Evolutionary conservation across 768 basidiomycete genomes (phyloP), one percentile per base, ranked within the genome.

Genomic region (Mycena indigotica): DNA sequence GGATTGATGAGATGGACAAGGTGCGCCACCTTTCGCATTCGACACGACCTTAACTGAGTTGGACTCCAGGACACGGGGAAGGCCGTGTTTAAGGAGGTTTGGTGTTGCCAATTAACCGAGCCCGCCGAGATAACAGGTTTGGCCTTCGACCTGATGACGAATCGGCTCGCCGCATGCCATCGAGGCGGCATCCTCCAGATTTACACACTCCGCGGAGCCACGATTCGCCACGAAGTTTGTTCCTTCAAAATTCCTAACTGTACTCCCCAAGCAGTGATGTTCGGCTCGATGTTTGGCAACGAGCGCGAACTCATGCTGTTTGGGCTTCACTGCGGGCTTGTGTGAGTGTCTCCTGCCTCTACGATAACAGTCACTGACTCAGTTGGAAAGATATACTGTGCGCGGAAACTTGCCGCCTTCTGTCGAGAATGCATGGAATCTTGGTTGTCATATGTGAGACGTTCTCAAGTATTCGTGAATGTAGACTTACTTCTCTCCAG

Each of bases 101-200:
- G 50, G 38, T 65, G 56, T 50, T 56, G 50, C 15, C 61, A 50
- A 28, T 24, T 67, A 8, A 54, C 57, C 41, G 55, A 58, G 25
- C 61, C 64, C 23, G 52, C 57, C 30, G 65, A 67, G 54, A 60
- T 67, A 3, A 62, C 65, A 12, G 65, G 60, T 24, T 56, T 67
- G 16, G 60, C 55, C 24, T 66, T 64, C 48, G 63, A 67, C 26
- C 51, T 62, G 26, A 44, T 60, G 12, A 53, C 61, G 35, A 65
- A 61, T 38, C 60, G 58, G 48, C 65, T 68, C n/a, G 59, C 61
- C 30, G 56, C 58, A 10, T 59, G 60, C 56, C 63, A 64, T 50
- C 60, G 61, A 21, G 58, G 60, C 46, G 59, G 52, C 39, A 29
- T 63, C 16, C 38, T 68, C 21, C 65, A 65, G 26, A 39, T 68